Evolutionary conservation across 371 early-diverging fungal species (phyloP), one percentile per base, ranked within the genome.

Genomic region (Batkoa obscura): DNA sequence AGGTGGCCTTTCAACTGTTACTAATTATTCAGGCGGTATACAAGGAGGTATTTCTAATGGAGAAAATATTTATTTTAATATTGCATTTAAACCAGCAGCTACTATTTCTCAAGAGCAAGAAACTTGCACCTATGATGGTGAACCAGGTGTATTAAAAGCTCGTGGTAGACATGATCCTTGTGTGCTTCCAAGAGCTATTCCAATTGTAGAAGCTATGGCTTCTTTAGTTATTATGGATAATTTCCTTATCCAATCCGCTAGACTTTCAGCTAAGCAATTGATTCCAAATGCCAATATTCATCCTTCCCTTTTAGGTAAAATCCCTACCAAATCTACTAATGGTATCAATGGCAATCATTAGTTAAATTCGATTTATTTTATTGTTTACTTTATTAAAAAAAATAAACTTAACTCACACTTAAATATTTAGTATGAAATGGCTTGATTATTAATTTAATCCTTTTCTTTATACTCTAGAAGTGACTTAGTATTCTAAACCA

Each of bases 191-290:
- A 71, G 97, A 38, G 97, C 97, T 3, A 88, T 89, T 12, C 94
- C 97, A 17, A 97, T 97, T 62, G 95, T 97, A 38, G 97, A 94
- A 72, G 72, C 92, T 10, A 97, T 97, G 97, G 89, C 97, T 9
- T 77, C 91, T 0, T 65, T 94, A 54, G 87, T 83, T 36, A 70
- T 94, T 43, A 94, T 94, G 88, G 97, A 97, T 64, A 73, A 76
- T 13, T 66, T 72, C 10, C 57, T 83, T 60, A 75, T 74, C 61
- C 84, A 83, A 65, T 68, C 80, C 59, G 65, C 82, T 54, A 72
- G 84, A 46, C 68, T 74, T 33, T 66, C 73, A 41, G 77, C 81
- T 10, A 63, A 68, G 0, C 42, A 71, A 8, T 63, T 74, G 50
- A 62, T 83, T 48, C 78, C 78, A n/a, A 60, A 64, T n/a, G 70